phyloP scores from a whole-genome alignment of 805 yeast species.

The Vanderwaltozyma tropicalis region DNA sequence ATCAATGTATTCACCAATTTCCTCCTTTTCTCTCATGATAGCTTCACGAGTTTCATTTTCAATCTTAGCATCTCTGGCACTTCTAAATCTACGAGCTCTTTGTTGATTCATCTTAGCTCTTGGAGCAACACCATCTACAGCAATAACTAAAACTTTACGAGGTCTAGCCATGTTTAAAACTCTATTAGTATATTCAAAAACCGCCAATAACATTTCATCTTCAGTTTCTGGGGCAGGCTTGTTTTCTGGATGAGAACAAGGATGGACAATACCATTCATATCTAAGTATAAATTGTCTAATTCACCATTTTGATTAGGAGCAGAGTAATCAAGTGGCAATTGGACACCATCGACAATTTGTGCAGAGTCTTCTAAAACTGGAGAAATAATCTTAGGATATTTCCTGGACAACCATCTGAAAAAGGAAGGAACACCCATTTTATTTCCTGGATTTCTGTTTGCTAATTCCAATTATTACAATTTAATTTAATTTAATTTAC shows the following conservation, averaged over 20 bases:
- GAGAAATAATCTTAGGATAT: constrained; percentile 88
- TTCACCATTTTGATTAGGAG: constrained; percentile 92
- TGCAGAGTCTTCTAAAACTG: constrained; percentile 69
- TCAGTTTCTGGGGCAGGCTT: constrained; percentile 94
- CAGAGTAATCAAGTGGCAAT: constrained; percentile 55
- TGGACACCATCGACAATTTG: constrained; percentile 48
- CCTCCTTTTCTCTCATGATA: constrained; percentile 23
- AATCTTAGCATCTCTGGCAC: constrained; percentile 83
- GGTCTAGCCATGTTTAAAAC: constrained; percentile 93
- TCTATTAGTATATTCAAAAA: constrained; percentile 85
- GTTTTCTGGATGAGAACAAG: constrained; percentile 96
- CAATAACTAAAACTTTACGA: constrained; percentile 81
- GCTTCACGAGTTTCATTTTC: constrained; percentile 61
- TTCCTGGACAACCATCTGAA: constrained; percentile 91
- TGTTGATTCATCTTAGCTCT: constrained; percentile 97
- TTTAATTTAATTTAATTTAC: too few species aligned
- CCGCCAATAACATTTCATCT: constrained; percentile 91
- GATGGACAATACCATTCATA: constrained; percentile 99
- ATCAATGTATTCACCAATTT: constrained; percentile 57
- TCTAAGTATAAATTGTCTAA: constrained; percentile 86
- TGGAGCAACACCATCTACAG: constrained; percentile 99
- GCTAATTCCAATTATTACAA: too few species aligned
- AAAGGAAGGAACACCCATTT: constrained; percentile 95
- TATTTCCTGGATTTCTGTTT: background rate
- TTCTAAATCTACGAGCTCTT: constrained; percentile 82